A percentile compares a stretch with the other conserved stretches of the same genome.
These are phyloP conservation scores for Raffaelea arxii DNA, from an alignment of 2,329 filamentous ascomycete species.

Conservation along the genomic window DNA sequence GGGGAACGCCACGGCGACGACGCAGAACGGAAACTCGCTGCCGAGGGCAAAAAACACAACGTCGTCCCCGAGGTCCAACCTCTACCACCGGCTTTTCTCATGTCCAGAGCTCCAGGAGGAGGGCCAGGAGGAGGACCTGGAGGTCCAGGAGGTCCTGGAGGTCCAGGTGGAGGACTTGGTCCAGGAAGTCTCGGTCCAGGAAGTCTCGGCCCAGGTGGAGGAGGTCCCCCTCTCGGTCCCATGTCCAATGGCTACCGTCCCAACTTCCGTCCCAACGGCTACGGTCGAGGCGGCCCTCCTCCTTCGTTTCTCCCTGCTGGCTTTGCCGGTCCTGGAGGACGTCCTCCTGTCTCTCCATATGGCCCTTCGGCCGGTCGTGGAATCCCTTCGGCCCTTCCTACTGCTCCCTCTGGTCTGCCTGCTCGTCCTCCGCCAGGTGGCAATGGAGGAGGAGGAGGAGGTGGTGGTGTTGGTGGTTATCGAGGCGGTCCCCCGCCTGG, in stretches of 20 bases:
- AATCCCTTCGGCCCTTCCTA: slow-evolving; percentile 27
- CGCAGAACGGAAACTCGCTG: slow-evolving; percentile 83
- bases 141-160: no score
- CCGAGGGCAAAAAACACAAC: slow-evolving; percentile 89
- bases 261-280: slow-evolving; percentile 13
- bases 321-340: no score
- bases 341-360: no score
- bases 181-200: no score
- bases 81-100: slow-evolving; percentile 63
- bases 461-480: slow-evolving; percentile 31
- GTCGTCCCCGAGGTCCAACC: slow-evolving; percentile 73
- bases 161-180: no score
- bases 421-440: slow-evolving; percentile 39
- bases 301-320: slow-evolving; percentile 23
- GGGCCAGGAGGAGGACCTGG: no score
- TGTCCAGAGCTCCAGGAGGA: slow-evolving; percentile 20
- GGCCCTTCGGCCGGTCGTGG: slow-evolving; percentile 18
- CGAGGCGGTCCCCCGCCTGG: slow-evolving; percentile 26
- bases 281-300: slow-evolving; percentile 9
- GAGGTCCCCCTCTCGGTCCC: background rate
- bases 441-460: slow-evolving; percentile 32
- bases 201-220: no score
- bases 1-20: slow-evolving; percentile 92
- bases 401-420: slow-evolving; percentile 39
- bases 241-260: slow-evolving; percentile 1